Evolutionary conservation across 805 yeast species (phyloP), one percentile per base, ranked within the genome.

Genomic region (Saccharomycopsis sp.): DNA sequence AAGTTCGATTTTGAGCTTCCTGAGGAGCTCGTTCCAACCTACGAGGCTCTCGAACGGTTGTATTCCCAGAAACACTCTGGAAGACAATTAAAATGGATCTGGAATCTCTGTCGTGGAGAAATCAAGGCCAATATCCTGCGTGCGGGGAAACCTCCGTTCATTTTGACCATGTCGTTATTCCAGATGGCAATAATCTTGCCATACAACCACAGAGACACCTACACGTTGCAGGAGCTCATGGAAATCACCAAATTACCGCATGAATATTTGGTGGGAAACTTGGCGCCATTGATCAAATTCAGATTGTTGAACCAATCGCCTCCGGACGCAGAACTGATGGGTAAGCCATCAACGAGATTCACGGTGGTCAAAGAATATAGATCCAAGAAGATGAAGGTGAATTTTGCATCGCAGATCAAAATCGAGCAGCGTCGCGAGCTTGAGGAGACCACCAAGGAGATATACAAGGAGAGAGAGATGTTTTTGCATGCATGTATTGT

Each of bases 21-120:
- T 1, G 70, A 77, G 3, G 87, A 83, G 63, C 77, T 96, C 59
- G 69, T 76, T 58, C 76, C 78, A 47, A 81, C 96, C 0, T 82
- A 86, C 65, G 82, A 85, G 56, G 81, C 81, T 56, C 83, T 93
- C 57, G 84, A 84, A 58, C 78, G 80, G 47, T 78, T 87, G 60
- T 96, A 93, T 71, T 77, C 81, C 50, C 75, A 78, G 41, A 86
- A 87, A 66, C 97, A 93, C 71, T 82, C 77, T 62, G 97, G 97
- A 12, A 81, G 98, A 71, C 84, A 89, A 63, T 80, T 94, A 66
- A 87, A 89, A 68, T 94, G 99, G 99, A 80, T 93, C 60, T 94
- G 97, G 97, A 87, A 90, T 66, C 83, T 89, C 69, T 89, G 96
- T 53, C 87, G 93, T 70, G 94, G 96, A 61, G 99, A 94, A 70